phyloP scores from a whole-genome alignment of 2,329 filamentous ascomycete species.

The Aspergillus cejpii region DNA sequence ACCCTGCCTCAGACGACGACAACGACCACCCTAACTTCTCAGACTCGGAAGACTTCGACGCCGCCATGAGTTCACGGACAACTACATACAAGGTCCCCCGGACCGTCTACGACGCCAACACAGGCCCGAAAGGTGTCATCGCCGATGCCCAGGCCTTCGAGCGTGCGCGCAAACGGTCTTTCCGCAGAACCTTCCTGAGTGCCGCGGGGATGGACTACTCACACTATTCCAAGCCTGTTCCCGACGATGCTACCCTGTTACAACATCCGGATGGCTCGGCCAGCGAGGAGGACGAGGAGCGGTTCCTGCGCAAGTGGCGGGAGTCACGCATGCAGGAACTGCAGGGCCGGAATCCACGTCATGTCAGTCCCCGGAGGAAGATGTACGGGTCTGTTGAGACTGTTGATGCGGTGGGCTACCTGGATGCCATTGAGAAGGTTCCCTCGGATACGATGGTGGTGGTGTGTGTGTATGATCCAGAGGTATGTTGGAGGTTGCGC shows the following conservation, averaged over 20 bases:
- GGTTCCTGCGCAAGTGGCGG: conserved; percentile 79
- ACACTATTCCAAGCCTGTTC: conserved; percentile 14
- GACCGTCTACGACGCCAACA: conserved; percentile 45
- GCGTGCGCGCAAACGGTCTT: conserved; percentile 43
- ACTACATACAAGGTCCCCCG: conserved; percentile 40
- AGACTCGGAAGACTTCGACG: conserved; percentile 29
- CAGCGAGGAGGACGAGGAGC: conserved; percentile 64
- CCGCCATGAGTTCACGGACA: conserved; percentile 33
- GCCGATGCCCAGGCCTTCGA: conserved; percentile 47
- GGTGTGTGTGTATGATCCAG: conserved; percentile 85
- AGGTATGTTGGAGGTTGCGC: conserved; percentile 52
- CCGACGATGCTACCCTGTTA: conserved; percentile 19
- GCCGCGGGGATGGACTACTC: conserved; percentile 30
- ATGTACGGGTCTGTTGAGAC: conserved; percentile 72
- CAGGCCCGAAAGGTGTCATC: conserved; percentile 48
- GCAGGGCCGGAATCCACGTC: conserved; percentile 58
- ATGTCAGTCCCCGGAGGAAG: conserved; percentile 68
- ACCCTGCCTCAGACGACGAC: conserved; percentile 23
- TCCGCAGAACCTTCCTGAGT: conserved; percentile 40
- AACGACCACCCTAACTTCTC: conserved; percentile 28
- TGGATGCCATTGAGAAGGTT: conserved; percentile 94
- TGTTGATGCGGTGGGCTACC: conserved; percentile 83
- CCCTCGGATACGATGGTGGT: conserved; percentile 74
- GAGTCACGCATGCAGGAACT: conserved; percentile 72
- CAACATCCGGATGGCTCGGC: conserved; percentile 22